These are phyloP conservation scores for Nelumbo lutea DNA, from an alignment of 164 flowering plant genomes.

Conservation along the genomic window DNA sequence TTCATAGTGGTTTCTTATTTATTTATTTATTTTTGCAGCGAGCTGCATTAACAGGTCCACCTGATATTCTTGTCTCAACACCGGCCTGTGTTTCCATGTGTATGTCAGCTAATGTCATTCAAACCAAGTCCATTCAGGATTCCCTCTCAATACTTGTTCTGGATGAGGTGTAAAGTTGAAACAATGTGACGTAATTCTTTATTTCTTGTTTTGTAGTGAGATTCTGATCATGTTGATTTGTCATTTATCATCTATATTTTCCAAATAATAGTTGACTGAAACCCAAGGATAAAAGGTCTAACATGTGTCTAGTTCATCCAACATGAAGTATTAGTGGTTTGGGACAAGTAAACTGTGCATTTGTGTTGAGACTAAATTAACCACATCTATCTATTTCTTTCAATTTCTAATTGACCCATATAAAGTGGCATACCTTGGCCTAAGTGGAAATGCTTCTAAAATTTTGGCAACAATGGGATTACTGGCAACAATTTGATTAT, in stretches of 20 bases:
- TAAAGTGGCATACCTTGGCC: background rate
- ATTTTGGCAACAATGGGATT: background rate
- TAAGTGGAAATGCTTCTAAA: background rate
- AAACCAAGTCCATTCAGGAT: slow-evolving; percentile 43
- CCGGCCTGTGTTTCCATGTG: slow-evolving; percentile 81
- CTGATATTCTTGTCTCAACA: slow-evolving; percentile 80
- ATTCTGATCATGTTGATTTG: background rate
- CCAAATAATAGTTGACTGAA: background rate
- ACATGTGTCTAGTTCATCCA: background rate
- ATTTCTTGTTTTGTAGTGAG: background rate
- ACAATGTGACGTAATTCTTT: background rate
- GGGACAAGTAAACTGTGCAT: too few relatives aligned
- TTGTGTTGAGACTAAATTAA: too few relatives aligned
- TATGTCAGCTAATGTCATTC: slow-evolving; percentile 54
- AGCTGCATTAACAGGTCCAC: slow-evolving; percentile 67
- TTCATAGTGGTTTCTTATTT: background rate
- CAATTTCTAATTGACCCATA: too few relatives aligned
- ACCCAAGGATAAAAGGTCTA: background rate
- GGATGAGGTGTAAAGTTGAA: slow-evolving; percentile 64
- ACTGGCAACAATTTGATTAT: too few relatives aligned
- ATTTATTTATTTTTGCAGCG: slow-evolving; percentile 32
- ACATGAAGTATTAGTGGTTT: background rate
- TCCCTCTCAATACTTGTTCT: slow-evolving; percentile 77
- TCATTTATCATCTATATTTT: background rate
- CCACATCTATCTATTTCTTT: too few relatives aligned